Conservation (phyloP, 768 basidiomycete genomes). For the Trametes maxima region DNA sequence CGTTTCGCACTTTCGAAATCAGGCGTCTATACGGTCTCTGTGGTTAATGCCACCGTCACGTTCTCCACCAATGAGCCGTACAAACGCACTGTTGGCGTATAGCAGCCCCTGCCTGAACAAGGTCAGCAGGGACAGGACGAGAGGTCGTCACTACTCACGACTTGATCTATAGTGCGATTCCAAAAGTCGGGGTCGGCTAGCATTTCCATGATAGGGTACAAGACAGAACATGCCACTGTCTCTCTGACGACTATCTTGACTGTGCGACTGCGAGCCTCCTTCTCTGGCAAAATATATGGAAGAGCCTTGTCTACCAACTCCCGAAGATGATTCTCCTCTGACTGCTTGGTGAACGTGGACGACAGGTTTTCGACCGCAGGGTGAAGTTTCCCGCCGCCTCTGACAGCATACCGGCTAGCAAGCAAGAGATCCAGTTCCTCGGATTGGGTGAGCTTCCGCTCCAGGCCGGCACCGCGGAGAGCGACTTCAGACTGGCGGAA, state of each 20-base stretch:
- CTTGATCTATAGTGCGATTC: slow-evolving; percentile 91
- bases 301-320: slow-evolving; percentile 71
- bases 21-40: slow-evolving; percentile 59
- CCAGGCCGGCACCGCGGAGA: slow-evolving; percentile 78
- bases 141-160: slow-evolving; percentile 55
- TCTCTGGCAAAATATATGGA: slow-evolving; percentile 72
- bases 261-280: slow-evolving; percentile 69
- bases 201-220: slow-evolving; percentile 92
- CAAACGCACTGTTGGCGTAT: slow-evolving; percentile 69
- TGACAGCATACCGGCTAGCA: slow-evolving; percentile 77
- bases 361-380: slow-evolving; percentile 87
- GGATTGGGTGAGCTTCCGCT: slow-evolving; percentile 83
- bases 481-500: slow-evolving; percentile 90
- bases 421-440: slow-evolving; percentile 88
- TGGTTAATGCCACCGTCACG: neutral
- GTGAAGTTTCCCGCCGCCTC: slow-evolving; percentile 69
- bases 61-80: slow-evolving; percentile 32
- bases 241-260: slow-evolving; percentile 79
- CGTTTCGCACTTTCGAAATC: slow-evolving; percentile 85
- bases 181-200: slow-evolving; percentile 95
- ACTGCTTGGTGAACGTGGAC: slow-evolving; percentile 85
- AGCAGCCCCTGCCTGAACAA: slow-evolving; percentile 58
- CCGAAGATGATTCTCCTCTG: slow-evolving; percentile 85
- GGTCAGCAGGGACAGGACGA: slow-evolving; percentile 11
- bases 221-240: slow-evolving; percentile 76